Conservation (phyloP, 345 rosid genomes). For the Syzygium aromaticum region DNA sequence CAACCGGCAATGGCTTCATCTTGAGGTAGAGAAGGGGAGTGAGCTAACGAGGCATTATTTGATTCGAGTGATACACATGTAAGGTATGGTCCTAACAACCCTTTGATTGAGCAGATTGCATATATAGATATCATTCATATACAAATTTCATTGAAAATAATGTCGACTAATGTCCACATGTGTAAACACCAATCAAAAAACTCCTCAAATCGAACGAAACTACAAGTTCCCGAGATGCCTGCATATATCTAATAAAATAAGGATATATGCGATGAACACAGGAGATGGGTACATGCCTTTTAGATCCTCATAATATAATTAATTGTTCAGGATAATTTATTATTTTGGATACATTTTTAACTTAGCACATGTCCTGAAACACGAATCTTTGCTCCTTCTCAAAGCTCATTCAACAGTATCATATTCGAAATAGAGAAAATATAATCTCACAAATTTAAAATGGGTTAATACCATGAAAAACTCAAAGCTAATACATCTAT, state of each 20-base stretch:
- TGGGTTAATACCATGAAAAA: no score
- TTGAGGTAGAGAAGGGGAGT: neutral
- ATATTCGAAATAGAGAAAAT: neutral
- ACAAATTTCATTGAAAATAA: neutral
- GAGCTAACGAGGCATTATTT: neutral
- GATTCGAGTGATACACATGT: neutral
- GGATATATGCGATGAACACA: neutral
- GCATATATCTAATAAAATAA: neutral
- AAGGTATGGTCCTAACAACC: neutral
- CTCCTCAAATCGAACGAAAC: neutral
- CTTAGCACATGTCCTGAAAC: neutral
- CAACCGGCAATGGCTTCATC: neutral
- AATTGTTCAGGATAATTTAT: neutral
- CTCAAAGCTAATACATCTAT: no score
- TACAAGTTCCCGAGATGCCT: neutral
- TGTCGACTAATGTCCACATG: neutral
- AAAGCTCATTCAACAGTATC: neutral
- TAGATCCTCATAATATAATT: neutral
- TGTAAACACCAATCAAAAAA: neutral
- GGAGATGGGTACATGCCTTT: neutral
- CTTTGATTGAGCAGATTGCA: neutral
- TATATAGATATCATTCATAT: neutral
- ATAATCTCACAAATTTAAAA: neutral
- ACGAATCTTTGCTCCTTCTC: neutral
- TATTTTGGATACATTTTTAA: neutral